phyloP scores from a whole-genome alignment of 805 yeast genomes.

The Candida vartiovaarae region DNA sequence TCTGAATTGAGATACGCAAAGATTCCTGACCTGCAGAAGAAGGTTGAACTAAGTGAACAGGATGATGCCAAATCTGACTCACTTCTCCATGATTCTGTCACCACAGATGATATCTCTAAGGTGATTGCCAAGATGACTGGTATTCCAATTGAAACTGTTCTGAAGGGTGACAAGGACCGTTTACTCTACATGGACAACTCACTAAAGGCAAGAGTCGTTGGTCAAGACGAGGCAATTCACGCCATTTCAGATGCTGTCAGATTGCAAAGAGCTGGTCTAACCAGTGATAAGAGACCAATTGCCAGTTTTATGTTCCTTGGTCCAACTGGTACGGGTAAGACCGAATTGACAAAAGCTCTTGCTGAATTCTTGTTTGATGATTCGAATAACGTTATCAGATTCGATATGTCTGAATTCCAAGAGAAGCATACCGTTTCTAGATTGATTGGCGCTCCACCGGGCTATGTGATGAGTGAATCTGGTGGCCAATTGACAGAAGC shows the following conservation, averaged over 20 bases:
- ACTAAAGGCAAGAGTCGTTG: constrained; percentile 72
- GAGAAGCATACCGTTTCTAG: constrained; percentile 89
- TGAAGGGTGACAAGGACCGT: constrained; percentile 93
- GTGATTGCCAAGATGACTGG: constrained; percentile 95
- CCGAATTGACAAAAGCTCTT: constrained; percentile 87
- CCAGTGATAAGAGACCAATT: constrained; percentile 90
- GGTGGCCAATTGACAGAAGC: constrained; percentile 97
- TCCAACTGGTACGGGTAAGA: constrained; percentile 98
- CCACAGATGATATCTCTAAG: constrained; percentile 87
- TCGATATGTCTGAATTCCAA: constrained; percentile 98
- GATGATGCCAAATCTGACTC: constrained; percentile 25
- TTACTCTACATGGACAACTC: constrained; percentile 81
- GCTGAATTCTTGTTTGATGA: constrained; percentile 92
- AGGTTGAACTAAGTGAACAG: constrained; percentile 40
- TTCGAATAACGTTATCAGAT: constrained; percentile 77
- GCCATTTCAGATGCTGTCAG: constrained; percentile 93
- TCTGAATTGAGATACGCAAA: constrained; percentile 83
- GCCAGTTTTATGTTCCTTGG: constrained; percentile 96
- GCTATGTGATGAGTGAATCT: constrained; percentile 89
- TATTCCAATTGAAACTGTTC: constrained; percentile 81
- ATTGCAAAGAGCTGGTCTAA: constrained; percentile 92
- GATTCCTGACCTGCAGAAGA: constrained; percentile 71
- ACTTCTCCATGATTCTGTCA: constrained; percentile 83
- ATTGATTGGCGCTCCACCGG: constrained; percentile 96
- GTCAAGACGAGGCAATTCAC: constrained; percentile 91